phyloP scores from a whole-genome alignment of 1,284 basidiomycete species.

The Ceratorhiza oryzae-sativae region DNA sequence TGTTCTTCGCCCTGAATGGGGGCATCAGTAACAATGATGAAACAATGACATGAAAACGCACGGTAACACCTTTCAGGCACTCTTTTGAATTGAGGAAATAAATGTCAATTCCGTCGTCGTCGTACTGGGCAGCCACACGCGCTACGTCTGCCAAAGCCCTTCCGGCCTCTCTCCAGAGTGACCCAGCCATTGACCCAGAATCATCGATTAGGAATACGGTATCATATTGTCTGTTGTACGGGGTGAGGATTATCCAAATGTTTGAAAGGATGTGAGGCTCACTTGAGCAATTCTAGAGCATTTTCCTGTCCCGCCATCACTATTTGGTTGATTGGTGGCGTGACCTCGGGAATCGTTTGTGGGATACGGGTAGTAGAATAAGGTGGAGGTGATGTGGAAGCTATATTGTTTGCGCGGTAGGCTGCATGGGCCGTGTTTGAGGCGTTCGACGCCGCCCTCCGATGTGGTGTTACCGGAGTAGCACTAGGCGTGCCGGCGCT shows the following conservation, averaged over 20 bases:
- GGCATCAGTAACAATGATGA: not conserved
- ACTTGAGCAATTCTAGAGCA: slow-evolving; percentile 35
- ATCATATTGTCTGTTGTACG: slow-evolving; percentile 6
- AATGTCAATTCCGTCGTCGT: slow-evolving; percentile 60
- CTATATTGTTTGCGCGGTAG: slow-evolving; percentile 30
- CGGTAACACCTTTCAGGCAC: slow-evolving; percentile 13
- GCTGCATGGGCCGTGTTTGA: slow-evolving; percentile 1
- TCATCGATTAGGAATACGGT: slow-evolving; percentile 62
- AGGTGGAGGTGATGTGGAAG: not conserved
- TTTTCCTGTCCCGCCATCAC: not conserved
- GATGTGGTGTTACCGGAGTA: not conserved
- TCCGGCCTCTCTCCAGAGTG: slow-evolving; percentile 59
- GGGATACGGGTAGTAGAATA: slow-evolving; percentile 7
- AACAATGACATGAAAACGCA: not conserved
- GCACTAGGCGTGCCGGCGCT: not conserved
- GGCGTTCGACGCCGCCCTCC: slow-evolving; percentile 11
- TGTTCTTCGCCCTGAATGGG: slow-evolving; percentile 30
- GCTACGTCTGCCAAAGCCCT: slow-evolving; percentile 56
- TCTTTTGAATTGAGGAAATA: slow-evolving; percentile 50
- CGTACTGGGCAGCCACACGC: slow-evolving; percentile 55
- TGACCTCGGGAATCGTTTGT: slow-evolving; percentile 6
- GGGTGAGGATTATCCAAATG: not conserved
- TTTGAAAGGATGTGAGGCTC: not conserved
- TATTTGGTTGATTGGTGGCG: not conserved
- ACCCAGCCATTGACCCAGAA: slow-evolving; percentile 62